Conservation (phyloP, 2,329 filamentous ascomycete species). For the Cladosporium sp. region DNA sequence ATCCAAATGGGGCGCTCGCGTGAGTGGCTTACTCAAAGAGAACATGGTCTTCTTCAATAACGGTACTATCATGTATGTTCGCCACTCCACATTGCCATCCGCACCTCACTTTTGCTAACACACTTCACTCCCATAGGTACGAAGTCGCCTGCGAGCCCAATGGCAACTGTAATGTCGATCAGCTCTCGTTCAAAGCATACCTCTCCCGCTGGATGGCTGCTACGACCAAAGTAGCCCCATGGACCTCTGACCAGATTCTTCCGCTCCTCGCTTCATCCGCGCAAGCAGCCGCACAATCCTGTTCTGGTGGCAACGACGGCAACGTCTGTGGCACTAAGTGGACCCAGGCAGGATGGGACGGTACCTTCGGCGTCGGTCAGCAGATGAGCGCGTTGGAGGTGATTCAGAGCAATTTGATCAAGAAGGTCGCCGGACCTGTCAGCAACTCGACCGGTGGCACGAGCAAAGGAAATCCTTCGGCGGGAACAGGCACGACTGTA, state of each 20-base stretch:
- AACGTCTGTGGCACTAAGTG: conserved; percentile 50
- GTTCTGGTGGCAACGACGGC: conserved; percentile 51
- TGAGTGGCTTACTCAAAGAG: conserved; percentile 31
- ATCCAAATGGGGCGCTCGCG: conserved; percentile 30
- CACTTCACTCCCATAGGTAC: conserved; percentile 2
- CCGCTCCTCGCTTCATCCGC: conserved; percentile 57
- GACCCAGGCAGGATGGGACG: conserved; percentile 46
- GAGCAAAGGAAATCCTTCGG: conserved; percentile 48
- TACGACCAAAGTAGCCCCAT: conserved; percentile 61
- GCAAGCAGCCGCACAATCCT: conserved; percentile 56
- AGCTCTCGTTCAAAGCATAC: conserved; percentile 49
- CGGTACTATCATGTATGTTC: conserved; percentile 31
- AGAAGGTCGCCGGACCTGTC: conserved; percentile 41
- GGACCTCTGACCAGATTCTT: conserved; percentile 54
- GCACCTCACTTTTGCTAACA: conserved; percentile 34
- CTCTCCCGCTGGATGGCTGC: conserved; percentile 52
- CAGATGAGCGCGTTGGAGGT: conserved; percentile 57
- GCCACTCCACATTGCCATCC: neutral
- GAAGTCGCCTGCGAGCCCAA: conserved; percentile 50
- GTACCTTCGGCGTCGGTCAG: conserved; percentile 53
- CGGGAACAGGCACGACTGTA: conserved; percentile 41
- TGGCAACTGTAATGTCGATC: conserved; percentile 47
- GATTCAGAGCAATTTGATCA: conserved; percentile 47
- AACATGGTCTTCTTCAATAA: conserved; percentile 45
- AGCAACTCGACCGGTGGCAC: conserved; percentile 54